phyloP scores from a whole-genome alignment of 805 yeast genomes.

The Kluyveromyces dobzhanskii region DNA sequence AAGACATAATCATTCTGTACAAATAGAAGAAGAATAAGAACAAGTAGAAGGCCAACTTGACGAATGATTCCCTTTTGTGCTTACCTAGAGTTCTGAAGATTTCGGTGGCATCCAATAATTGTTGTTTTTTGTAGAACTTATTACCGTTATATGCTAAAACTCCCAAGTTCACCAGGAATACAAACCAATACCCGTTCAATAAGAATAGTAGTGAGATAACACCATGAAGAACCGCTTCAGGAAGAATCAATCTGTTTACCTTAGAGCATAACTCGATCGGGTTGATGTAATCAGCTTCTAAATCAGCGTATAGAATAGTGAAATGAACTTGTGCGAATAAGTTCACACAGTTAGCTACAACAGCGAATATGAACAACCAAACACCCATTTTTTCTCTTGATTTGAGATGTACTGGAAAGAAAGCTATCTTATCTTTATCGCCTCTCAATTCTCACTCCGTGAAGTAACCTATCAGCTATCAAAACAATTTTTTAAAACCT shows the following conservation, averaged over 20 bases:
- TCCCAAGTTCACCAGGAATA: conserved; percentile 76
- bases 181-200: conserved; percentile 87
- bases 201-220: conserved; percentile 61
- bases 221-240: conserved; percentile 83
- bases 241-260: conserved; percentile 79
- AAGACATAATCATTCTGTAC: conserved; percentile 91
- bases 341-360: conserved; percentile 76
- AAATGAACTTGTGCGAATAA: conserved; percentile 89
- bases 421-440: no score
- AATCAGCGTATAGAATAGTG: conserved; percentile 90
- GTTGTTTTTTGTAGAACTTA: conserved; percentile 71
- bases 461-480: no score
- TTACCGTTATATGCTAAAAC: conserved; percentile 75
- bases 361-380: conserved; percentile 34
- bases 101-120: conserved; percentile 92
- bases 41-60: conserved; percentile 85
- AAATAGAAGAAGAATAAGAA: conserved; percentile 91
- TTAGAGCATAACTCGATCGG: conserved; percentile 94
- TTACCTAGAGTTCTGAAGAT: conserved; percentile 89
- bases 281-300: conserved; percentile 93
- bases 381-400: conserved; percentile 11
- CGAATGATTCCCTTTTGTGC: conserved; percentile 86
- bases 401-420: no score
- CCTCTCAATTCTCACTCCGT: no score
- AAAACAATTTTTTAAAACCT: no score